These are phyloP conservation scores for Rhodamnia rubescens DNA, from an alignment of 345 rosid species.

Conservation along the genomic window DNA sequence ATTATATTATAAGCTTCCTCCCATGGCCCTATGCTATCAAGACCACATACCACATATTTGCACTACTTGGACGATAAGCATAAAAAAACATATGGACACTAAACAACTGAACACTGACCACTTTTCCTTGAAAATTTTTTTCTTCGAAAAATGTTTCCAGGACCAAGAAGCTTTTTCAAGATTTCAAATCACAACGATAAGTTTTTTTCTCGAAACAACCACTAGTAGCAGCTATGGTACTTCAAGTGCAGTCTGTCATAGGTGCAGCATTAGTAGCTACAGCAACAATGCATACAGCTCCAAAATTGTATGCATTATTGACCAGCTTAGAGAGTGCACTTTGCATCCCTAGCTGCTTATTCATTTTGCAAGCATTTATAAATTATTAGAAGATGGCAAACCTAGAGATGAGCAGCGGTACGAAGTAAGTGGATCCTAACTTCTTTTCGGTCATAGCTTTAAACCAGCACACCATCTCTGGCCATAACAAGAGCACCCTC, in stretches of 20 bases:
- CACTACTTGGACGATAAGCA: too few relatives aligned
- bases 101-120: not conserved
- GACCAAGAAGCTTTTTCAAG: too few relatives aligned
- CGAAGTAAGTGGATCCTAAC: not conserved
- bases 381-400: not conserved
- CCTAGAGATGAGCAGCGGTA: not conserved
- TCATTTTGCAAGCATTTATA: not conserved
- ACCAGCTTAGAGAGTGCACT: not conserved
- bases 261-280: too few relatives aligned
- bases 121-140: too few relatives aligned
- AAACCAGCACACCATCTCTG: slow-evolving; percentile 24
- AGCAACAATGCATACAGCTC: not conserved
- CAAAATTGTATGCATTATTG: not conserved
- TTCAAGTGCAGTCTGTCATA: too few relatives aligned
- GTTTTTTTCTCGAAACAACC: too few relatives aligned
- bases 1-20: too few relatives aligned
- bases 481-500: slow-evolving; percentile 88
- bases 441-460: slow-evolving; percentile 10
- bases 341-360: not conserved
- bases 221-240: too few relatives aligned
- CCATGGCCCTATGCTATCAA: too few relatives aligned
- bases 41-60: too few relatives aligned
- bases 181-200: not conserved
- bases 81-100: too few relatives aligned
- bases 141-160: too few relatives aligned